Percentiles rank a stretch among this genome's conserved stretches.
Conservation (phyloP, 805 yeast species). For the Lachancea quebecensis region DNA sequence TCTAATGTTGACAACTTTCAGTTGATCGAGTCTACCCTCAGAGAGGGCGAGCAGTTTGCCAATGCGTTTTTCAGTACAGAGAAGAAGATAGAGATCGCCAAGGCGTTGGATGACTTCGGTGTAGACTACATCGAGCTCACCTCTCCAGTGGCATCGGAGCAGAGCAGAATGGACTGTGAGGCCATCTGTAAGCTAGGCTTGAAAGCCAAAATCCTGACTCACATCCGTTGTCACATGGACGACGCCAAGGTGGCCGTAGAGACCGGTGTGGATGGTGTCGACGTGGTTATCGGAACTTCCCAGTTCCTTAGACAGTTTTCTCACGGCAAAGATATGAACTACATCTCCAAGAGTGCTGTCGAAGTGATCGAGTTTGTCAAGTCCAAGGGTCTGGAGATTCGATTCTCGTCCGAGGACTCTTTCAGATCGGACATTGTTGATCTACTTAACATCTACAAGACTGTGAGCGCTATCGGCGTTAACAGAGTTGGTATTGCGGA, state of each 20-base stretch:
- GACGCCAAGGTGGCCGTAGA: constrained; percentile 95
- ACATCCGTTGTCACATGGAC: constrained; percentile 98
- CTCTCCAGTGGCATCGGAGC: constrained; percentile 98
- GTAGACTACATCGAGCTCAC: constrained; percentile 97
- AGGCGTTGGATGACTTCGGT: constrained; percentile 94
- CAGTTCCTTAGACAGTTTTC: constrained; percentile 90
- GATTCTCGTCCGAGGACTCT: constrained; percentile 95
- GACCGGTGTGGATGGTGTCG: constrained; percentile 98
- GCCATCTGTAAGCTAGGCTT: constrained; percentile 98
- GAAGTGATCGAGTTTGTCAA: constrained; percentile 97
- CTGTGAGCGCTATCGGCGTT: constrained; percentile 96
- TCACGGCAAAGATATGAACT: constrained; percentile 98
- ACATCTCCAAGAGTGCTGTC: constrained; percentile 89
- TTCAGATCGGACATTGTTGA: constrained; percentile 96
- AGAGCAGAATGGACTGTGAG: constrained; percentile 88
- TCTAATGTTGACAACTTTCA: constrained; percentile 87
- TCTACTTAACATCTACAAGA: constrained; percentile 86
- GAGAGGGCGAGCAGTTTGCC: constrained; percentile 99
- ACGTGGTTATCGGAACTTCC: constrained; percentile 96
- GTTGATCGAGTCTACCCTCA: constrained; percentile 86
- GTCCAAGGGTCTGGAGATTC: constrained; percentile 91
- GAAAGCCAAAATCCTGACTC: constrained; percentile 92
- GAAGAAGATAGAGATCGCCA: constrained; percentile 93
- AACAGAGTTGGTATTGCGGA: constrained; percentile 99
- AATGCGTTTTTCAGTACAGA: constrained; percentile 93